Evolutionary conservation across 176 grass and related monocot genomes (phyloP).

Genomic region (Carex myosuroides): DNA sequence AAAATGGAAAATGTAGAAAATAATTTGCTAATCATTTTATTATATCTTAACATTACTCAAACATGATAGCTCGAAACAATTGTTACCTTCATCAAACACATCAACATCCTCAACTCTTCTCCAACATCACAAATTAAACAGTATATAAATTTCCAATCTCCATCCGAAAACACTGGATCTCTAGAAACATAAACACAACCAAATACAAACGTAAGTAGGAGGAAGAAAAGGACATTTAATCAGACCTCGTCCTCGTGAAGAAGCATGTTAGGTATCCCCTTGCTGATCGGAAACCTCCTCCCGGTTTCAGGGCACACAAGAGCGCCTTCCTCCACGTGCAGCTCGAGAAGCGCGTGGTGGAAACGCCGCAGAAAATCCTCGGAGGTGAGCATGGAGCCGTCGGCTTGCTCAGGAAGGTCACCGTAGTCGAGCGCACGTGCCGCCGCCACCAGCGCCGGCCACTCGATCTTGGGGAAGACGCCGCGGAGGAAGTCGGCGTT

Average conservation of each 20-base stretch:
- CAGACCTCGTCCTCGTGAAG: slow-evolving; percentile 91
- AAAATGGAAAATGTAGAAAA: background rate
- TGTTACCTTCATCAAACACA: background rate
- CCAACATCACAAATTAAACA: background rate
- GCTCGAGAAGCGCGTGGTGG: slow-evolving; percentile 82
- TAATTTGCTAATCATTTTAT: background rate
- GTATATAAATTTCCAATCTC: too few relatives aligned
- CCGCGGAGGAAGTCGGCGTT: slow-evolving; percentile 92
- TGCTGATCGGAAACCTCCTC: slow-evolving; percentile 70
- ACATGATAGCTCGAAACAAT: background rate
- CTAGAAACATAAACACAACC: background rate
- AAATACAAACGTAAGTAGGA: background rate
- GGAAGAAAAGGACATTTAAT: background rate
- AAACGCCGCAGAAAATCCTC: slow-evolving; percentile 67
- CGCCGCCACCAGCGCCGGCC: slow-evolving; percentile 59
- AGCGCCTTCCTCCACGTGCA: slow-evolving; percentile 72
- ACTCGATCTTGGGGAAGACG: slow-evolving; percentile 87
- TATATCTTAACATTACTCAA: background rate
- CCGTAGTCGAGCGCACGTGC: slow-evolving; percentile 38
- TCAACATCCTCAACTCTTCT: background rate
- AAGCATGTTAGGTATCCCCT: slow-evolving; percentile 99
- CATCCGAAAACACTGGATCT: background rate
- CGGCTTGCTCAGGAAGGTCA: slow-evolving; percentile 42
- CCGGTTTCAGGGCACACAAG: slow-evolving; percentile 79
- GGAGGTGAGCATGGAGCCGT: slow-evolving; percentile 55